phyloP scores from a whole-genome alignment of 179 eudicot species.

The Vitellaria paradoxa region DNA sequence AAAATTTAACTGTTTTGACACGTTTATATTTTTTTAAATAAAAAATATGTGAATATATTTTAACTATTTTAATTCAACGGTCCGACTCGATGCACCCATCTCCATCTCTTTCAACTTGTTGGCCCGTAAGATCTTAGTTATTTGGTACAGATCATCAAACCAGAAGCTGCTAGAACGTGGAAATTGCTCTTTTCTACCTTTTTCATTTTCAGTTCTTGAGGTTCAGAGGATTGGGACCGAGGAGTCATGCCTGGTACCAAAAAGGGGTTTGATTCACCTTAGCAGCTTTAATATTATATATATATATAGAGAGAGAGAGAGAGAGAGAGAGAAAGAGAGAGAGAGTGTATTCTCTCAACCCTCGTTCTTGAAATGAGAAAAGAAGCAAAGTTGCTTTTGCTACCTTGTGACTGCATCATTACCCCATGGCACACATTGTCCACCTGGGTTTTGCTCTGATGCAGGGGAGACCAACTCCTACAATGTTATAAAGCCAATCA shows the following conservation, averaged over 20 bases:
- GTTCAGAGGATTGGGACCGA: background rate
- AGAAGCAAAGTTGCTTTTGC: conserved; percentile 23
- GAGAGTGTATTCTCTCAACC: background rate
- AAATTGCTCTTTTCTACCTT: too few species aligned
- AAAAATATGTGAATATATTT: too few species aligned
- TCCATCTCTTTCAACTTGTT: background rate
- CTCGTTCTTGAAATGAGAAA: background rate
- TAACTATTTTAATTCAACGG: too few species aligned
- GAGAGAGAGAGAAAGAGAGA: background rate
- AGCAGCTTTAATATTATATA: conserved; percentile 9
- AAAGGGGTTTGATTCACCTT: background rate
- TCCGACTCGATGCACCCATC: background rate
- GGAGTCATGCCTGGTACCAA: background rate
- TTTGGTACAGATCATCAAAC: background rate
- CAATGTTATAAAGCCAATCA: conserved; percentile 5
- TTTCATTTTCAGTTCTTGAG: background rate
- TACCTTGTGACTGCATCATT: conserved; percentile 34
- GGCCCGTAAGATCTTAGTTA: background rate
- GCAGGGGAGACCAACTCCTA: background rate
- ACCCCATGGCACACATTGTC: conserved; percentile 32
- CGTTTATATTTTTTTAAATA: too few species aligned
- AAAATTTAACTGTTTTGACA: too few species aligned
- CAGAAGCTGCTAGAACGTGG: background rate
- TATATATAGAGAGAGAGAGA: background rate
- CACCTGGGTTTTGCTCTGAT: background rate